phyloP scores from a whole-genome alignment of 2,329 filamentous ascomycete species.

The Colletotrichum ledebouriae region DNA sequence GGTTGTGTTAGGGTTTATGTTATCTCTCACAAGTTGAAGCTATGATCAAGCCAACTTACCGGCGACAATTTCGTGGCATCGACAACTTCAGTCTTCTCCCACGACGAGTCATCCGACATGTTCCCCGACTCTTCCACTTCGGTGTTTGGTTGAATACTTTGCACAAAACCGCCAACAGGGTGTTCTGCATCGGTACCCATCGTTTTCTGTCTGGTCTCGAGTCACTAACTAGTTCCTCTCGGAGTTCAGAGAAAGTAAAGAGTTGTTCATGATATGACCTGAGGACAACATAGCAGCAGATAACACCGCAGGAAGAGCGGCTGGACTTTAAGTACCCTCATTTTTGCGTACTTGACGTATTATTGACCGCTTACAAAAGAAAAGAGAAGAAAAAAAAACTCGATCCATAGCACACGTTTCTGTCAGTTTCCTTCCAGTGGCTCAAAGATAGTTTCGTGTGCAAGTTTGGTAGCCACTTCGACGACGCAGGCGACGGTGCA shows the following conservation, averaged over 20 bases:
- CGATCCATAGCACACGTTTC: constrained; percentile 3
- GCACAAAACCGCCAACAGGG: not conserved
- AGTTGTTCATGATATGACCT: not conserved
- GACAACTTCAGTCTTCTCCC: constrained; percentile 24
- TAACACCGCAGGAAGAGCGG: not conserved
- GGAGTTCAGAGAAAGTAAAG: not conserved
- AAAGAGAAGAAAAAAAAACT: not conserved
- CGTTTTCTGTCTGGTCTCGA: not conserved
- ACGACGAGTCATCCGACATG: constrained; percentile 38
- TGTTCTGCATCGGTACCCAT: constrained; percentile 12
- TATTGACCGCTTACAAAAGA: not conserved
- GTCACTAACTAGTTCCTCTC: not conserved
- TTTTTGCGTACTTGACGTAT: not conserved
- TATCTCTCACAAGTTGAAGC: too few species aligned
- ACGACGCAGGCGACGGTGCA: constrained; percentile 9
- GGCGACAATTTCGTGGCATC: constrained; percentile 51
- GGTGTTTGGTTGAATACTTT: not conserved
- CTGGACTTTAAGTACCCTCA: constrained; percentile 5
- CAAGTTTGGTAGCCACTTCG: constrained; percentile 17
- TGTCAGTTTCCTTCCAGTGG: constrained; percentile 9
- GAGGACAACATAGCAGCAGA: not conserved
- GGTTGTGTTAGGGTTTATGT: not conserved
- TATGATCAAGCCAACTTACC: constrained; percentile 40
- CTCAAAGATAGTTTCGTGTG: constrained; percentile 9
- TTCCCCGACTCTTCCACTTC: constrained; percentile 39